Conservation (phyloP, 2,329 filamentous ascomycete species). For the Botryotinia globosa region DNA sequence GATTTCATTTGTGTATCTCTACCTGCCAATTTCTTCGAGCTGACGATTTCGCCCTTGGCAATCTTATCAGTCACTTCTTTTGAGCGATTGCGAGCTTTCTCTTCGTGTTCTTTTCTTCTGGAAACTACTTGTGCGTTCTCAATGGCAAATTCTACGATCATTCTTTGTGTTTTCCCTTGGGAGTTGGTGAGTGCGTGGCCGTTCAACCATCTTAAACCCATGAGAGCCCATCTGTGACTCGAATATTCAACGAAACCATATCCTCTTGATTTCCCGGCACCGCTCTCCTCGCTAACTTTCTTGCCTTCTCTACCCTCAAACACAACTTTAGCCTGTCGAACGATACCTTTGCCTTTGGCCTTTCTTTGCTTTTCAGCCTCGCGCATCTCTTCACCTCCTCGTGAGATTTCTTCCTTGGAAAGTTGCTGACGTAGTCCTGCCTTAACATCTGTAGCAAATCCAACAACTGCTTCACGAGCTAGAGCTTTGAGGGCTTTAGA, state of each 20-base stretch:
- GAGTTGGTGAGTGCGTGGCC: conserved; percentile 61
- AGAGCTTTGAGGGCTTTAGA: conserved; percentile 89
- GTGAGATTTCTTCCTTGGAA: conserved; percentile 82
- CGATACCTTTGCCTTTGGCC: conserved; percentile 78
- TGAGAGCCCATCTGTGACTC: conserved; percentile 88
- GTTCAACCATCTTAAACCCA: conserved; percentile 93
- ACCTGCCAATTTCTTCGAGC: conserved; percentile 37
- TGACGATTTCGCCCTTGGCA: conserved; percentile 34
- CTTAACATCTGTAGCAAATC: conserved; percentile 89
- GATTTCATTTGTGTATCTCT: conserved; percentile 39
- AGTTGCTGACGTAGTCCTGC: conserved; percentile 70
- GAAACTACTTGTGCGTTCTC: conserved; percentile 96
- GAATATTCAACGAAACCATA: conserved; percentile 98
- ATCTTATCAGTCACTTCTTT: conserved; percentile 39
- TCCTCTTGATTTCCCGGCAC: conserved; percentile 80
- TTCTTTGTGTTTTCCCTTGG: conserved; percentile 76
- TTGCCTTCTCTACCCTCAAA: conserved; percentile 84
- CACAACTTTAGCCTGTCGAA: conserved; percentile 90
- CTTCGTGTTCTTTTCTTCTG: conserved; percentile 65
- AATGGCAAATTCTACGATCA: conserved; percentile 96
- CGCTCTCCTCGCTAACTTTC: conserved; percentile 74
- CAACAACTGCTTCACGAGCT: conserved; percentile 87
- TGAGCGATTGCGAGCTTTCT: conserved; percentile 47
- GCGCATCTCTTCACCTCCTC: conserved; percentile 76
- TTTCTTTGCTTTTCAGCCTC: conserved; percentile 78